Evolutionary conservation across 2,329 filamentous ascomycete genomes (phyloP).

Genomic region (Aspergillus fischeri): DNA sequence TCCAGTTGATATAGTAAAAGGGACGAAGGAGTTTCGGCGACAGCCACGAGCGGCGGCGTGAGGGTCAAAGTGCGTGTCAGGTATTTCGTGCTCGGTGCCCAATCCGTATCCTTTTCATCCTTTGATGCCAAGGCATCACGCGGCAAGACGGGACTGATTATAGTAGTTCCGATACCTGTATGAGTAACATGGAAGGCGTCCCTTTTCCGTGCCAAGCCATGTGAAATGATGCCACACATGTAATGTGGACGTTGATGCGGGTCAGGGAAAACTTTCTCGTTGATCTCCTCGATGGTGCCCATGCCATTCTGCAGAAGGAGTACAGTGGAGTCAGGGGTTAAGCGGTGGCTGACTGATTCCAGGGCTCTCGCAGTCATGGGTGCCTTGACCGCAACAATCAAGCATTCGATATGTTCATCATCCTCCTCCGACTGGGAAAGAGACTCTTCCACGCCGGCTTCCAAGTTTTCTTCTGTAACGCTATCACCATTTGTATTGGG

Average conservation of each 20-base stretch:
- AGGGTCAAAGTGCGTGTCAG: slow-evolving; percentile 62
- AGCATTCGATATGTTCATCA: slow-evolving; percentile 59
- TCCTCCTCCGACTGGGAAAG: slow-evolving; percentile 21
- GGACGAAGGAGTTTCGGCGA: slow-evolving; percentile 54
- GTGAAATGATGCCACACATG: slow-evolving; percentile 64
- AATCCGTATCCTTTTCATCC: slow-evolving; percentile 24
- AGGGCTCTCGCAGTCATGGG: slow-evolving; percentile 64
- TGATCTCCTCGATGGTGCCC: slow-evolving; percentile 76
- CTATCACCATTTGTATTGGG: slow-evolving; percentile 2
- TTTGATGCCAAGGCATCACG: slow-evolving; percentile 10
- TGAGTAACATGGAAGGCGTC: slow-evolving; percentile 53
- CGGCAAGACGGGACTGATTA: slow-evolving; percentile 49
- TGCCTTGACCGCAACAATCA: slow-evolving; percentile 77
- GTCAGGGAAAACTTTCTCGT: slow-evolving; percentile 65
- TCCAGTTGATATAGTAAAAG: slow-evolving; percentile 74
- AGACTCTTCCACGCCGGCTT: slow-evolving; percentile 5
- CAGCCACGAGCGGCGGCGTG: slow-evolving; percentile 58
- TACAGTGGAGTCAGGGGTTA: slow-evolving; percentile 67
- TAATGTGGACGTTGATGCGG: slow-evolving; percentile 66
- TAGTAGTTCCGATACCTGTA: slow-evolving; percentile 56
- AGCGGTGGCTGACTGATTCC: slow-evolving; percentile 59
- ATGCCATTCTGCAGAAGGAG: slow-evolving; percentile 78
- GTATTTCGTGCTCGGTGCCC: slow-evolving; percentile 49
- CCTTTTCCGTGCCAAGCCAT: slow-evolving; percentile 48
- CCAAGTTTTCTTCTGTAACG: slow-evolving; percentile 8